Evolutionary conservation across 176 grass and related monocot genomes (phyloP).

Genomic region (Carex littledalei): DNA sequence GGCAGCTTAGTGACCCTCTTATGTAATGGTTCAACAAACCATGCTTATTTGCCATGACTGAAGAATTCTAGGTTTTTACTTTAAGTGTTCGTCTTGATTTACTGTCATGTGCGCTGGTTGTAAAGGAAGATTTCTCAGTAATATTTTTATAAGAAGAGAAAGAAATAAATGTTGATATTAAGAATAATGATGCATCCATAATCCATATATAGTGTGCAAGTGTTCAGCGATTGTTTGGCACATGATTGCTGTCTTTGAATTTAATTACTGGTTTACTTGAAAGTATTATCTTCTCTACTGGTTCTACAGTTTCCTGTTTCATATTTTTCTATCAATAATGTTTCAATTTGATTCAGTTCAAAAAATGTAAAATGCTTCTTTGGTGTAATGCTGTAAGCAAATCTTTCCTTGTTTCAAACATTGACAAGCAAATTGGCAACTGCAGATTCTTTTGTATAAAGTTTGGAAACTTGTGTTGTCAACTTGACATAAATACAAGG

Average conservation of each 20-base stretch:
- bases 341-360: not conserved
- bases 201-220: constrained; percentile 20
- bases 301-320: not conserved
- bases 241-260: constrained; percentile 18
- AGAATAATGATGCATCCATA: constrained; percentile 9
- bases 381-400: not conserved
- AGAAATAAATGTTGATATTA: constrained; percentile 16
- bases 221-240: constrained; percentile 3
- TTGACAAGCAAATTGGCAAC: not conserved
- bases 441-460: not conserved
- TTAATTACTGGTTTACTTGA: not conserved
- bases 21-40: constrained; percentile 17
- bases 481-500: not conserved
- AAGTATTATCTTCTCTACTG: not conserved
- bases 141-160: constrained; percentile 25
- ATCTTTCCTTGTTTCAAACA: not conserved
- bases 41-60: constrained; percentile 21
- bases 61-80: constrained; percentile 13
- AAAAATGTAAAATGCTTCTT: not conserved
- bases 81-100: constrained; percentile 12
- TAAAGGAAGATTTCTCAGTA: constrained; percentile 20
- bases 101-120: not conserved
- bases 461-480: not conserved
- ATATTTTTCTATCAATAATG: not conserved
- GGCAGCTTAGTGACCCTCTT: constrained; percentile 13